A percentile compares a stretch with the other conserved stretches of the same genome.
These are phyloP conservation scores for Pseudocercospora eumusae DNA, from an alignment of 2,329 filamentous ascomycete genomes.

Conservation along the genomic window DNA sequence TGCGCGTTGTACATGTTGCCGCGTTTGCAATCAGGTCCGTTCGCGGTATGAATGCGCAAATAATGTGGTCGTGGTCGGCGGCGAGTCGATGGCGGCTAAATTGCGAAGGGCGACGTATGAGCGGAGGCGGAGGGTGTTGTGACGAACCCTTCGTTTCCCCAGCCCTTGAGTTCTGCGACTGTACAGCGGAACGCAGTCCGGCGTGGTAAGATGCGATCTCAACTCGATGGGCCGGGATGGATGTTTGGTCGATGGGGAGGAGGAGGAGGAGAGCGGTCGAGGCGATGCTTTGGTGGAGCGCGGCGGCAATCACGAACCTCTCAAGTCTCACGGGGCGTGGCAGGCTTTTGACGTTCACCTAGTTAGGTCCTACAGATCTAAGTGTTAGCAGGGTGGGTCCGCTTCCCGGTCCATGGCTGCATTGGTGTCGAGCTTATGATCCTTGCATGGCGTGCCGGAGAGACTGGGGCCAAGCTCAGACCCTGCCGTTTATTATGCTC, in stretches of 20 bases:
- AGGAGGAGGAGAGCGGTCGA: neutral
- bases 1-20: conserved; percentile 78
- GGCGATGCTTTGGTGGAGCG: conserved; percentile 2
- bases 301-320: neutral
- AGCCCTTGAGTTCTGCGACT: neutral
- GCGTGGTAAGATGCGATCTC: neutral
- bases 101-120: neutral
- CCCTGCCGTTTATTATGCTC: neutral
- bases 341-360: neutral
- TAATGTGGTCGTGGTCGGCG: neutral
- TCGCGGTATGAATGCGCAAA: conserved; percentile 8
- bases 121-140: neutral
- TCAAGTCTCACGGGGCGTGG: neutral
- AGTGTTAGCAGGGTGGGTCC: neutral
- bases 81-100: neutral
- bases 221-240: neutral
- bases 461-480: neutral
- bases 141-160: conserved; percentile 5
- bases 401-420: neutral
- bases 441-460: neutral
- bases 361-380: neutral
- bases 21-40: conserved; percentile 17
- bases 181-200: conserved; percentile 2
- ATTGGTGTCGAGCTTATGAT: neutral
- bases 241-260: neutral